Percentiles rank a stretch among this genome's conserved stretches.
These are phyloP conservation scores for Apiotrichum siamense DNA, from an alignment of 1,284 basidiomycete genomes.

Conservation along the genomic window DNA sequence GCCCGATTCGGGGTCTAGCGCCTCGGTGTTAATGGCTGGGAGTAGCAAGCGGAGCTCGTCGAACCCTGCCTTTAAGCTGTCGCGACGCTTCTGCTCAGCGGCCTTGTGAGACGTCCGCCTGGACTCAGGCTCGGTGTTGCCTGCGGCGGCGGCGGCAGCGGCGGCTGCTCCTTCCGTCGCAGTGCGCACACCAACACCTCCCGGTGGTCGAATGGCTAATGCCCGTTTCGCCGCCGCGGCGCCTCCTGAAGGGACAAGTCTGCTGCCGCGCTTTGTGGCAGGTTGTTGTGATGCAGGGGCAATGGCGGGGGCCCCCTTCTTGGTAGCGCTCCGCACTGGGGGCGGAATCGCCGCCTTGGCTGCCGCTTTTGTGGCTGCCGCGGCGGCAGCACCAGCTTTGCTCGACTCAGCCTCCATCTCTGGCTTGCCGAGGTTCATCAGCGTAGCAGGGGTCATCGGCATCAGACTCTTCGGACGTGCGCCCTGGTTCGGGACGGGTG, in stretches of 20 bases:
- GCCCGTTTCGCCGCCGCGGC: slow-evolving; percentile 30
- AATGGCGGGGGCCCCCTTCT: slow-evolving; percentile 7
- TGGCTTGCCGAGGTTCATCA: slow-evolving; percentile 68
- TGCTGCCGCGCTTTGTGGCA: slow-evolving; percentile 13
- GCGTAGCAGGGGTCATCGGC: slow-evolving; percentile 76
- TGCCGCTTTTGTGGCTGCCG: not conserved
- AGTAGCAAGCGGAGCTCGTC: slow-evolving; percentile 84
- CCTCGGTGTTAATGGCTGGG: slow-evolving; percentile 65
- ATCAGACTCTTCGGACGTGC: slow-evolving; percentile 50
- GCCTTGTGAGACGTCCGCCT: slow-evolving; percentile 87
- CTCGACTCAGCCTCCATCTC: slow-evolving; percentile 1
- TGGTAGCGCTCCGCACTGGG: slow-evolving; percentile 8
- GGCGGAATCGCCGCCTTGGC: not conserved
- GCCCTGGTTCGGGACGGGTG: slow-evolving; percentile 41
- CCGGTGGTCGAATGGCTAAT: slow-evolving; percentile 32
- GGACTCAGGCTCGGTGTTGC: slow-evolving; percentile 36
- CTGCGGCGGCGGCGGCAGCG: slow-evolving; percentile 25
- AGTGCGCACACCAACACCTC: slow-evolving; percentile 28
- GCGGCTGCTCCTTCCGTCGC: slow-evolving; percentile 34
- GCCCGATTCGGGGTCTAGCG: slow-evolving; percentile 63
- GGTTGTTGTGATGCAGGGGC: not conserved
- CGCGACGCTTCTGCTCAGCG: slow-evolving; percentile 93
- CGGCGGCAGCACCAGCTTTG: not conserved
- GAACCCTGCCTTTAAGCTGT: slow-evolving; percentile 91
- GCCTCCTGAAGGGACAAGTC: slow-evolving; percentile 12